Evolutionary conservation across 805 yeast genomes (phyloP).

Genomic region (Saturnispora kantuleensis): DNA sequence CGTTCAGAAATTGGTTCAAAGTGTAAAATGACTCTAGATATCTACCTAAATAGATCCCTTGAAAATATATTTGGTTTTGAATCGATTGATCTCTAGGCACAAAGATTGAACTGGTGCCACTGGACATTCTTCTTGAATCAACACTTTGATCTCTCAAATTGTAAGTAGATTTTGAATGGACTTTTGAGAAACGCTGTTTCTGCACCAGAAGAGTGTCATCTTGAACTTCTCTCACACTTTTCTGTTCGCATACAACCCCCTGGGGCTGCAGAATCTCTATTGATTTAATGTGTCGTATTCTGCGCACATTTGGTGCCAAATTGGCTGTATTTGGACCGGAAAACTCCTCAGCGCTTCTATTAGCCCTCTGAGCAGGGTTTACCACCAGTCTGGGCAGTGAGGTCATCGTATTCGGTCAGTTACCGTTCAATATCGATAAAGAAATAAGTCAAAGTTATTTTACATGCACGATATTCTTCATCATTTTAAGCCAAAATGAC

Average conservation of each 20-base stretch:
- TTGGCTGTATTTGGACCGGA: slow-evolving; percentile 4
- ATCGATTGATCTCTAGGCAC: slow-evolving; percentile 12
- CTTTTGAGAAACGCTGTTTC: background rate
- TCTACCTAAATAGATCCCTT: slow-evolving; percentile 19
- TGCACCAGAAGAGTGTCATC: background rate
- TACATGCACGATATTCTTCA: no score
- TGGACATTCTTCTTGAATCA: background rate
- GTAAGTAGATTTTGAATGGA: slow-evolving; percentile 5
- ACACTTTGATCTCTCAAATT: background rate
- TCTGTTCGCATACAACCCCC: background rate
- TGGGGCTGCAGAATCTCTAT: background rate
- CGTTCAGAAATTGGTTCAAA: slow-evolving; percentile 21
- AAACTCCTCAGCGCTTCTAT: background rate
- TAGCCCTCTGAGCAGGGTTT: background rate
- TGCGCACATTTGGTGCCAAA: slow-evolving; percentile 14
- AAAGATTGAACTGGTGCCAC: background rate
- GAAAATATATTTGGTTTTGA: slow-evolving; percentile 23
- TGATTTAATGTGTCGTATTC: slow-evolving; percentile 20
- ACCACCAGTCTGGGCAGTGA: slow-evolving; percentile 4
- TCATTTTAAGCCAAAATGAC: slow-evolving; percentile 17
- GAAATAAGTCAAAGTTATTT: no score
- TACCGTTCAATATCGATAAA: background rate
- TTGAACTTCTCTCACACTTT: background rate
- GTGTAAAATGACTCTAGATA: slow-evolving; percentile 30
- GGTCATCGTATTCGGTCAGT: background rate